Evolutionary conservation across 257 asterid species (phyloP).

Genomic region (Osmanthus fragrans): DNA sequence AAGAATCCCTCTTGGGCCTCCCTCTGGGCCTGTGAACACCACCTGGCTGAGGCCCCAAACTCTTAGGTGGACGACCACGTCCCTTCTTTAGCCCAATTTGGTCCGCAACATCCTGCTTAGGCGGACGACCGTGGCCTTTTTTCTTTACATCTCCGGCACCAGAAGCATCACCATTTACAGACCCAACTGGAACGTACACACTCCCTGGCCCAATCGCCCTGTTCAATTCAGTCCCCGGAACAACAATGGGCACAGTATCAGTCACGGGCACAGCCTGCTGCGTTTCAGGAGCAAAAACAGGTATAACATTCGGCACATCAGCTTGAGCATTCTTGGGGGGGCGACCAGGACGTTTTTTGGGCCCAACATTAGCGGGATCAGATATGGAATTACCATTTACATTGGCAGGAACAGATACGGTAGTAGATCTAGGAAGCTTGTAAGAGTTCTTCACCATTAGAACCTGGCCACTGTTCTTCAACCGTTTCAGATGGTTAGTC

Average conservation of each 20-base stretch:
- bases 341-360: conserved; percentile 68
- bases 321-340: conserved; percentile 59
- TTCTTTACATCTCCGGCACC: conserved; percentile 13
- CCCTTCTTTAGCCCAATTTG: conserved; percentile 28
- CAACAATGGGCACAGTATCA: conserved; percentile 20
- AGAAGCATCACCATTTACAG: conserved; percentile 42
- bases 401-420: conserved; percentile 27
- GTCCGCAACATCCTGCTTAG: conserved; percentile 29
- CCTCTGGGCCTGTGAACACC: conserved; percentile 33
- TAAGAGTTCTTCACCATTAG: conserved; percentile 72
- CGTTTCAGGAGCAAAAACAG: conserved; percentile 11
- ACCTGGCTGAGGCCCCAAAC: conserved; percentile 6
- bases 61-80: conserved; percentile 46
- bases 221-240: not conserved
- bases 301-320: conserved; percentile 28
- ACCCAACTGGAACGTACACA: conserved; percentile 37
- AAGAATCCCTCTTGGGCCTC: conserved; percentile 31
- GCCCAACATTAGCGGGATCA: conserved; percentile 23
- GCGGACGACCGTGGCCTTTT: conserved; percentile 77
- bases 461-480: conserved; percentile 53
- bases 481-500: conserved; percentile 52
- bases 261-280: not conserved
- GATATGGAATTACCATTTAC: conserved; percentile 26
- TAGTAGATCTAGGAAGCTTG: conserved; percentile 51
- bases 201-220: conserved; percentile 29